These are phyloP conservation scores for Ustilaginoidea virens DNA, from an alignment of 2,329 filamentous ascomycete genomes.

Conservation along the genomic window DNA sequence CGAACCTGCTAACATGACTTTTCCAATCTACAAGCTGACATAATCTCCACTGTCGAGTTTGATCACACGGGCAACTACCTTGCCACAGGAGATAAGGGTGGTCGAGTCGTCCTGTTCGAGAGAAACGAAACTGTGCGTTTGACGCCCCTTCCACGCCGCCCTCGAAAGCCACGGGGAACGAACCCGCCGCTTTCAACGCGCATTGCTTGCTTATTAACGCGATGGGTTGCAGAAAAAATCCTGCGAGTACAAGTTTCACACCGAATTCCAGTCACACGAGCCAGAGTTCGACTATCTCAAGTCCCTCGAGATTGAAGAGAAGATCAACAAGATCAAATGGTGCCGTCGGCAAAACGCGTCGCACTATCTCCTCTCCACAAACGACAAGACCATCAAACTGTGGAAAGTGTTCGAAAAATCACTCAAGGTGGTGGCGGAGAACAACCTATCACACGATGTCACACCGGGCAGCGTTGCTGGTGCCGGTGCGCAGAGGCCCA, in stretches of 20 bases:
- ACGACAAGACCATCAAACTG: constrained; percentile 99
- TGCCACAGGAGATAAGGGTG: constrained; percentile 80
- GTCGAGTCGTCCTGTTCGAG: constrained; percentile 73
- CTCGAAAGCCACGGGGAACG: background rate
- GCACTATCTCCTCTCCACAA: constrained; percentile 94
- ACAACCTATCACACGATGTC: constrained; percentile 90
- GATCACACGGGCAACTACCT: constrained; percentile 83
- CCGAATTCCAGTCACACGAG: constrained; percentile 98
- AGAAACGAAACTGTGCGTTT: constrained; percentile 79
- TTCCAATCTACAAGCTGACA: constrained; percentile 47
- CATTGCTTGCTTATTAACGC: constrained; percentile 3
- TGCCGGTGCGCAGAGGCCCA: constrained; percentile 59
- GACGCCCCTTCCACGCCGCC: background rate
- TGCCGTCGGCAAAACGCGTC: constrained; percentile 95
- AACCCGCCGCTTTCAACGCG: background rate
- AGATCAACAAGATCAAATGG: constrained; percentile 99
- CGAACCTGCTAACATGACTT: constrained; percentile 7
- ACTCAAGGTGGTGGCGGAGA: constrained; percentile 95
- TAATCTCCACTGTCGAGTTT: constrained; percentile 84
- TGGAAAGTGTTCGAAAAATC: constrained; percentile 99
- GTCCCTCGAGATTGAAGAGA: constrained; percentile 98
- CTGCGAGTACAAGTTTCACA: constrained; percentile 99
- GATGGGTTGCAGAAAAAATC: constrained; percentile 71
- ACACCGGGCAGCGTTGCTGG: constrained; percentile 61
- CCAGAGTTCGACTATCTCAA: constrained; percentile 99